phyloP scores from a whole-genome alignment of 2,329 filamentous ascomycete genomes.

The Ascosphaera apis region DNA sequence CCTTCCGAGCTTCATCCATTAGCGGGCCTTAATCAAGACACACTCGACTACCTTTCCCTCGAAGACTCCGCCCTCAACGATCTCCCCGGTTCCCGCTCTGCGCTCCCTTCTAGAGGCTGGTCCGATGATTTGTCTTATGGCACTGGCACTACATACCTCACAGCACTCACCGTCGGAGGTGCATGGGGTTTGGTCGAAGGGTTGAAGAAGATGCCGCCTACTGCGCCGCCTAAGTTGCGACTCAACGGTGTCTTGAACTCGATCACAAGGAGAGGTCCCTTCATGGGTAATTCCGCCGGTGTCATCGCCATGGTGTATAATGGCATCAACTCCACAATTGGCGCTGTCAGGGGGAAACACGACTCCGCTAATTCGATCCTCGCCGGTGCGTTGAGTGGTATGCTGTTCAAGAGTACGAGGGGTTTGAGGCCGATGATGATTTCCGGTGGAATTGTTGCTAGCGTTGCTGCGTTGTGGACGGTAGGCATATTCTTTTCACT shows the following conservation, averaged over 20 bases:
- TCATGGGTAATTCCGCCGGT: slow-evolving; percentile 85
- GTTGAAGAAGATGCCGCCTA: slow-evolving; percentile 43
- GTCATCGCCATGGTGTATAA: slow-evolving; percentile 95
- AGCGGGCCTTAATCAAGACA: slow-evolving; percentile 76
- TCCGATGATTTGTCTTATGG: slow-evolving; percentile 97
- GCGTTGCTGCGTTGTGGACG: slow-evolving; percentile 69
- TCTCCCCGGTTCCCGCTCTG: slow-evolving; percentile 63
- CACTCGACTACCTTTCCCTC: slow-evolving; percentile 81
- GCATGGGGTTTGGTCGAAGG: slow-evolving; percentile 86
- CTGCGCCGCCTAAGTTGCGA: slow-evolving; percentile 69
- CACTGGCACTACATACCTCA: slow-evolving; percentile 78
- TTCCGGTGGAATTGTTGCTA: slow-evolving; percentile 70
- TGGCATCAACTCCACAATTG: slow-evolving; percentile 66
- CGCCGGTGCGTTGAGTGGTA: slow-evolving; percentile 70
- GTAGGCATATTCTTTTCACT: slow-evolving; percentile 32
- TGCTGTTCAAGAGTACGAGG: slow-evolving; percentile 89
- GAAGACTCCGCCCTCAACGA: slow-evolving; percentile 79
- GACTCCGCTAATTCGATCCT: slow-evolving; percentile 73
- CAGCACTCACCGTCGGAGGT: slow-evolving; percentile 67
- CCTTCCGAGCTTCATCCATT: slow-evolving; percentile 78
- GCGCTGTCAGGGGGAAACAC: slow-evolving; percentile 59
- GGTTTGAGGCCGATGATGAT: slow-evolving; percentile 84
- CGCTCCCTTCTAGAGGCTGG: slow-evolving; percentile 86
- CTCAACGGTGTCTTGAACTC: slow-evolving; percentile 90
- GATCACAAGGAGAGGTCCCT: slow-evolving; percentile 76